Base-by-base conservation (phyloP, 192 early-diverging fungal species). In the Coemansia sp. region DNA sequence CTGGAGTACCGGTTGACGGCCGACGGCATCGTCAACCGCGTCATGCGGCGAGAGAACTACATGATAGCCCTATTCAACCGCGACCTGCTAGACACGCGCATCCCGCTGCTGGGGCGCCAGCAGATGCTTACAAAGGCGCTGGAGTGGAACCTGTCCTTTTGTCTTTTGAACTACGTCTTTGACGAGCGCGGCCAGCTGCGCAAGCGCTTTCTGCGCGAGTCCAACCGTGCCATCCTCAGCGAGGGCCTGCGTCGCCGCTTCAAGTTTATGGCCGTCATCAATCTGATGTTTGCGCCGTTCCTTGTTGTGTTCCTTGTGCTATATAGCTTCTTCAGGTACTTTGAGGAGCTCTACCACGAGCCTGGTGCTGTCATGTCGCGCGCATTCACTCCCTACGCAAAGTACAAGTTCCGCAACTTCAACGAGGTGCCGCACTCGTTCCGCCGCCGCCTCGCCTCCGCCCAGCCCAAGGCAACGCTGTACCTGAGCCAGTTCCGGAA, bases 1-100 rank as follows among this genome's bases (percentile, higher is more conserved):
- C 78, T 71, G 35, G 66, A 58, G 8, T 79, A 87, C 43, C 85
- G 85, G 4, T 76, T 91, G 46, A 87, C 89, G 61, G 88, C 81
- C 34, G 88, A 87, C 61, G 86, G 81, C 48, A 92, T 99, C 54
- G 87, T 93, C 41, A 95, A 93, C 76, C 90, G 96, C 17, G 98
- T 99, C 66, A 89, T 98, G 91, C 89, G 98, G 17, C 90, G 90
- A 46, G 98, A 99, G 42, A 99, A 99, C 83, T 99, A 97, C 75
- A 81, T 95, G 83, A 90, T 97, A 61, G 95, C 93, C 20, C 71
- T 98, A 58, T 94, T 98, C 75, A 94, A 95, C 83, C 94, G 93
- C 69, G 94, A 96, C 32, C 56, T 96, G 33, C 77, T 98, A 13
- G 85, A 97, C 69, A 79, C 96, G 14, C 80, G 85, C 4, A 78